Evolutionary conservation across 2,329 filamentous ascomycete species (phyloP), one percentile per base, ranked within the genome.

Genomic region (Neoscytalidium dimidiatum): DNA sequence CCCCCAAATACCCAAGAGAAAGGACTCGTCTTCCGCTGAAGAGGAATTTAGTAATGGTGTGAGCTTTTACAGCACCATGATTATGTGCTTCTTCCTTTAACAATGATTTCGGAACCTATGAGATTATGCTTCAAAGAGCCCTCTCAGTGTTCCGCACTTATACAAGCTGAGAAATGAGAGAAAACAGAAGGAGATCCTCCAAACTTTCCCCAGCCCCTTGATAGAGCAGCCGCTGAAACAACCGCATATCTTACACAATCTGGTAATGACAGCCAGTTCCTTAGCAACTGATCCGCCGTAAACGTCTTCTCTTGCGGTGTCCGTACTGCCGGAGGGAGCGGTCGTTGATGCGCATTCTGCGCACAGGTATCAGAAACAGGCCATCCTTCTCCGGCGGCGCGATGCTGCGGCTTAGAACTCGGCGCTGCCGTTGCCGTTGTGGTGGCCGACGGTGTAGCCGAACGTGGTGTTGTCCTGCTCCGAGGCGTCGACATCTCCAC

Each of bases 381-480:
- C 64, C 28, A 23, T 64, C 68, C 48, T 67, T 67, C 38, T 63
- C 67, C 68, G 68, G 52, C 67, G 72, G 66, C 68, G 65, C 70
- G 69, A 67, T 70, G 51, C 41, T 48, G 31, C 13, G 49, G 62
- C 62, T 70, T 77, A 78, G 69, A 74, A 78, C 29, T 78, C 76
- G 71, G 72, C 71, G 68, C 66, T 66, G 64, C 76, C 76, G 70
- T 78, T 78, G 43, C 74, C 77, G 70, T 79, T 78, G 75, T 78
- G 76, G 56, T 67, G 66, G 56, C 60, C 66, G 44, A 79, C 76
- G 60, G 73, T 70, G 70, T 78, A 79, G 48, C 77, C 78, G 67
- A 79, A 79, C 46, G 77, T 72, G 31, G 80, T 81, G 52, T 72
- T 73, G 67, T 75, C 72, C 67, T 78, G 74, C 62, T 81, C 80